Evolutionary conservation across 2,329 filamentous ascomycete species (phyloP).

Genomic region (Ophiostoma sp.): DNA sequence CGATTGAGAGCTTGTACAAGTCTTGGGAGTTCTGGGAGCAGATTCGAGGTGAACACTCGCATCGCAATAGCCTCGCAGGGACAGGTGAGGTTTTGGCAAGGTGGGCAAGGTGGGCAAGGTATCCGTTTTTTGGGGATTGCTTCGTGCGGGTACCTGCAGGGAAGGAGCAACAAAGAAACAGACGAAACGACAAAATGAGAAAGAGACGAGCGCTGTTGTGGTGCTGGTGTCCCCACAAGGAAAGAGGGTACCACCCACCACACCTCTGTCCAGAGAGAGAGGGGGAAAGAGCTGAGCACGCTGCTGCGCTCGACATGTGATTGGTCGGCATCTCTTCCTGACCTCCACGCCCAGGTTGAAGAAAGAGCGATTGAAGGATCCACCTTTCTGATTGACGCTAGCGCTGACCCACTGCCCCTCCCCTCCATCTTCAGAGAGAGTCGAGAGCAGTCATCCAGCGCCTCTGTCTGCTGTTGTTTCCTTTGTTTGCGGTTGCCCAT

Average conservation of each 20-base stretch:
- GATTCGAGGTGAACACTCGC: background rate
- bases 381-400: slow-evolving; percentile 1
- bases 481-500: background rate
- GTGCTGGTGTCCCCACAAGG: background rate
- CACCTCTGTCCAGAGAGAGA: background rate
- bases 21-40: background rate
- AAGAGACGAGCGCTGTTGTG: background rate
- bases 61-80: background rate
- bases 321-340: background rate
- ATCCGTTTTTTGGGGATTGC: background rate
- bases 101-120: background rate
- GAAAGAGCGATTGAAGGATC: background rate
- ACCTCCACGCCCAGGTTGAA: background rate
- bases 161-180: background rate
- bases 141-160: background rate
- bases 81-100: background rate
- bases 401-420: background rate
- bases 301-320: background rate
- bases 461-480: background rate
- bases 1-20: background rate
- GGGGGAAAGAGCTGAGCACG: background rate
- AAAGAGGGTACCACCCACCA: background rate
- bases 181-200: background rate
- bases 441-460: background rate
- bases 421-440: background rate